Percentiles rank a stretch among this genome's conserved stretches.
phyloP scores from a whole-genome alignment of 1,139 yeast genomes.

The Pichia sp. region DNA sequence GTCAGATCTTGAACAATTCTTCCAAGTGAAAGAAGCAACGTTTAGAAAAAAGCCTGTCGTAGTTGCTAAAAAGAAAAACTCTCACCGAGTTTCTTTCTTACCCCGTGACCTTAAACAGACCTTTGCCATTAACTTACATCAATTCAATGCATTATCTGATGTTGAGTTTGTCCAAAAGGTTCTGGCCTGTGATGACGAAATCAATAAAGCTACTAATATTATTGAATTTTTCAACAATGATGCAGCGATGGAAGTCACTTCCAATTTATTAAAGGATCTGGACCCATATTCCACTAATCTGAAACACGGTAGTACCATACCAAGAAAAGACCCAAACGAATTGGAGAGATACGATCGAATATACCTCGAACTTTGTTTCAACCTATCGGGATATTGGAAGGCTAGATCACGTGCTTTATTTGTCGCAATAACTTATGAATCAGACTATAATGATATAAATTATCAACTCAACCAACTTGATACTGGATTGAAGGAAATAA shows the following conservation, averaged over 20 bases:
- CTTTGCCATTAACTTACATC: conserved; percentile 71
- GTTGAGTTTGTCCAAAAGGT: conserved; percentile 55
- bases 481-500: conserved; percentile 59
- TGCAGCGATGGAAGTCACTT: conserved; percentile 63
- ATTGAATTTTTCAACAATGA: conserved; percentile 68
- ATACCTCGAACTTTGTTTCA: conserved; percentile 71
- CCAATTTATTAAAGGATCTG: conserved; percentile 56
- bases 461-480: conserved; percentile 63
- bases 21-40: conserved; percentile 54
- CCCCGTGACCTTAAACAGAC: conserved; percentile 73
- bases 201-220: conserved; percentile 55
- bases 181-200: conserved; percentile 57
- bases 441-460: conserved; percentile 68
- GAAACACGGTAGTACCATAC: conserved; percentile 28
- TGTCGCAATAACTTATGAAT: conserved; percentile 61
- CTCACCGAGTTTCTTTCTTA: conserved; percentile 49
- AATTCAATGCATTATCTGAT: conserved; percentile 50
- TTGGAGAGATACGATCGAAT: conserved; percentile 80
- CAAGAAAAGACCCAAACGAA: conserved; percentile 56
- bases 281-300: conserved; percentile 60
- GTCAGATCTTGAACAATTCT: conserved; percentile 71
- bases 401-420: conserved; percentile 77
- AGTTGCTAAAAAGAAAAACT: conserved; percentile 21
- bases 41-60: conserved; percentile 11
- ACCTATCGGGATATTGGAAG: conserved; percentile 79